Base-by-base conservation (phyloP, 2,329 filamentous ascomycete species). In the Cordyceps fumosorosea region DNA sequence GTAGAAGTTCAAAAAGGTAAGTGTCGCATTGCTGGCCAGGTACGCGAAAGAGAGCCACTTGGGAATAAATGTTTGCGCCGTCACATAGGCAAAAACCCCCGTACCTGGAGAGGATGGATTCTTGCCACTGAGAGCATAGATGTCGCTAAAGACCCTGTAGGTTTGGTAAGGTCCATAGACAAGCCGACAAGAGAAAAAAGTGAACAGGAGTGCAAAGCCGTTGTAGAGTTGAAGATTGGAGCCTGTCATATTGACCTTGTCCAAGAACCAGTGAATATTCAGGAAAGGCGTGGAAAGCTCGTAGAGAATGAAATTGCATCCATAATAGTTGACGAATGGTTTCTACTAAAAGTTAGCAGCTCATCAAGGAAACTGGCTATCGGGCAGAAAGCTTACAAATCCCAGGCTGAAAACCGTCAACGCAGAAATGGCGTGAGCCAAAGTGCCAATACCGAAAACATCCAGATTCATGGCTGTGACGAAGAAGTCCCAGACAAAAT, bases 241-340 rank as follows among this genome's bases (percentile, higher is more conserved):
- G 42, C 91, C 91, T 0, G 91, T 95, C 81, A 91, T 86, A 69
- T 85, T 83, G 63, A 93, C 78, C 78, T 96, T 96, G 76, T 96
- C 91, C 76, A 89, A 90, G 78, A 95, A 95, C 91, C 91, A 96
- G 79, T 96, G 91, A 71, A 93, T 84, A 72, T 96, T 96, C 63
- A 95, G 81, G 74, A 95, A 93, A 8, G 90, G 90, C 5, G 88
- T 89, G 29, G 89, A 93, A 45, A 96, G 83, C 75, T 96, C 91
- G 84, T 92, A 96, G 63, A 95, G 86, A 69, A 96, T 90, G 75
- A 96, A 96, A 64, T 85, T 85, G 62, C 84, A 83, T 62, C 84
- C 89, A 75, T 95, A 96, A 78, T 87, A 93, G 78, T 93, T 93
- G 66, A 93, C 81, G 70, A 93, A 93, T 2, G 91, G 91, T 64